Evolutionary conservation across 148 eudicot genomes (phyloP).

Genomic region (Vaccinium darrowii): DNA sequence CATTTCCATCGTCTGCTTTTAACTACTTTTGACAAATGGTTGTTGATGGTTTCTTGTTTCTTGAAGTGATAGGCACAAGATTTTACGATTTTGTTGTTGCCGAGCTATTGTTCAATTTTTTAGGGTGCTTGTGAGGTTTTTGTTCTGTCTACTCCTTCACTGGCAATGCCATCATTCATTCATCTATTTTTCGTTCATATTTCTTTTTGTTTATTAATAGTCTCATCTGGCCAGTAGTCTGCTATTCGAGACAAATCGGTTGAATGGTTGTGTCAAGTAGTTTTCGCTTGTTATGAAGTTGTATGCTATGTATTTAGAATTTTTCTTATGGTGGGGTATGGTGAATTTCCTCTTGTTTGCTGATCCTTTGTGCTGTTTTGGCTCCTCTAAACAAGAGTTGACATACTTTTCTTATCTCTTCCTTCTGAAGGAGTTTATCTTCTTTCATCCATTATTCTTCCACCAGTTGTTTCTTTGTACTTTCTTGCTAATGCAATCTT

Average conservation of each 20-base stretch:
- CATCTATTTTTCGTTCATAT: background rate
- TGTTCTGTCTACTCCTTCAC: background rate
- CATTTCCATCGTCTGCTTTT: background rate
- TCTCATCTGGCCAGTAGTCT: background rate
- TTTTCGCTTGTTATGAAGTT: background rate
- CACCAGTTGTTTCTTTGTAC: background rate
- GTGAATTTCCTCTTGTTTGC: background rate
- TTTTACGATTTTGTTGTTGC: background rate
- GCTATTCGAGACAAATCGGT: background rate
- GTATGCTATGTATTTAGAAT: background rate
- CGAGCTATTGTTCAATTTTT: background rate
- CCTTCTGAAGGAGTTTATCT: background rate
- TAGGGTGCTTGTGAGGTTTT: background rate
- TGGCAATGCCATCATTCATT: background rate
- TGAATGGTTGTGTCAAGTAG: background rate
- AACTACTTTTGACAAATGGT: background rate
- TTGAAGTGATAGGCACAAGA: background rate
- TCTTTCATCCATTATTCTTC: background rate
- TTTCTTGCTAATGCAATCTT: background rate
- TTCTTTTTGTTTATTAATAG: background rate
- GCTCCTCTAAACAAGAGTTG: background rate
- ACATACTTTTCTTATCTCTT: background rate
- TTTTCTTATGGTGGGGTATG: background rate
- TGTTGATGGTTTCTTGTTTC: constrained; percentile 8
- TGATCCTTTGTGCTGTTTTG: background rate